Percentiles rank a stretch among this genome's conserved stretches.
Evolutionary conservation across 805 yeast species (phyloP).

Genomic region (Candida ficus): DNA sequence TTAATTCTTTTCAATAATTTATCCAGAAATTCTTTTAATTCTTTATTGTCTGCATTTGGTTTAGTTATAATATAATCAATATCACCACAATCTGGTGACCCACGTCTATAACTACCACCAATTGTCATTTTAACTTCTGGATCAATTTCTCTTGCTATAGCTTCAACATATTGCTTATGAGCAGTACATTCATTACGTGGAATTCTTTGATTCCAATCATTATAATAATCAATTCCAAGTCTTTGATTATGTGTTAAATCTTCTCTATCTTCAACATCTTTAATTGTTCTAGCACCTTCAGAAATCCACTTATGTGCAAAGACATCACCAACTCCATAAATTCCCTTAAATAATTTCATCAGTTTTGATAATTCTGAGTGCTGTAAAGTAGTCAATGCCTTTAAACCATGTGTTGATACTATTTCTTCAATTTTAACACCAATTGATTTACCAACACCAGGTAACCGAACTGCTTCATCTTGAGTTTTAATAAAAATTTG

Average conservation of each 20-base stretch:
- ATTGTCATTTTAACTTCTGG: conserved; percentile 30
- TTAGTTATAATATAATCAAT: conserved; percentile 45
- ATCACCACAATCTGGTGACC: conserved; percentile 42
- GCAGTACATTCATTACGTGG: conserved; percentile 39
- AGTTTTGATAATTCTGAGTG: conserved; percentile 24
- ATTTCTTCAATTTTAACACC: conserved; percentile 43
- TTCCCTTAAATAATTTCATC: conserved; percentile 31
- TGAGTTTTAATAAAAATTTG: conserved; percentile 27
- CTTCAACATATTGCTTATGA: conserved; percentile 33
- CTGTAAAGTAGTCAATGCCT: conserved; percentile 17
- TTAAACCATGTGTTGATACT: conserved; percentile 29
- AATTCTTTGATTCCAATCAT: conserved; percentile 42
- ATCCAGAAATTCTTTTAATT: conserved; percentile 17
- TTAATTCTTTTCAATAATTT: conserved; percentile 23
- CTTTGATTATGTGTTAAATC: conserved; percentile 27
- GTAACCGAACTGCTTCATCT: conserved; percentile 34
- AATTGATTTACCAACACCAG: conserved; percentile 37
- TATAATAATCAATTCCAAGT: conserved; percentile 40
- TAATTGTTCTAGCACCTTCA: conserved; percentile 33
- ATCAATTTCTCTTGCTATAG: conserved; percentile 27
- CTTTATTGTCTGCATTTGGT: conserved; percentile 24
- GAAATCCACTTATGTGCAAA: conserved; percentile 36
- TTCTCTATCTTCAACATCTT: conserved; percentile 30
- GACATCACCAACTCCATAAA: conserved; percentile 46
- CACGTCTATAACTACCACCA: conserved; percentile 52